Evolutionary conservation across 2,329 filamentous ascomycete species (phyloP), one percentile per base, ranked within the genome.

Genomic region (Colletotrichum gigasporum): DNA sequence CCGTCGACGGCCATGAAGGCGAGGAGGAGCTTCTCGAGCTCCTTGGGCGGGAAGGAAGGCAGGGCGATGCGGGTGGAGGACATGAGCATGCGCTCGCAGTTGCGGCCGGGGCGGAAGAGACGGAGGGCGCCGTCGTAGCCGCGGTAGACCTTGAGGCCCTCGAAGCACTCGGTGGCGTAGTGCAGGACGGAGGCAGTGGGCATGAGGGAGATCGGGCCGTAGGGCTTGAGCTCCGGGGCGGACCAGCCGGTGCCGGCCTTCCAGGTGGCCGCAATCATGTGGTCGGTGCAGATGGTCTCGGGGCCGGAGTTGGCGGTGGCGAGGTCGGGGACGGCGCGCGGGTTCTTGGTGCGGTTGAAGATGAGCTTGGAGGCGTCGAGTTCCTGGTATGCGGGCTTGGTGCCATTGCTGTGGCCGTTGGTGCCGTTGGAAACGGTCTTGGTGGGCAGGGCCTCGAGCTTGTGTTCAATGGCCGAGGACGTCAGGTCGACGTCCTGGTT

Each of bases 151-250:
- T 96, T 97, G 71, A 86, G 79, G 11, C 93, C 93, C 79, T 97
- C 93, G 80, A 96, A 97, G 78, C 93, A 96, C 78, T 95, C 91
- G 48, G 93, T 96, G 10, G 93, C 93, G 79, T 97, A 97, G 83
- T 97, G 93, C 65, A 97, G 85, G 66, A 90, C 89, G 3, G 89
- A 92, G 12, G 93, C 92, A 4, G 91, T 94, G 34, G 93, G 93
- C 81, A 93, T 91, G 72, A 97, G 87, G 67, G 85, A 85, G 55
- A 97, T 80, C 10, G 92, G 90, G 0, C 91, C 91, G 77, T 93
- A 96, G 24, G 93, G 91, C 75, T 88, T 87, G 63, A 96, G 85
- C 70, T 90, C 85, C 1, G 93, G 93, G 2, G 86, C 82, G 35
- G 85, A 83, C 93, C 93, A 97, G 70, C 93, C 93, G 18, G 79